phyloP scores from a whole-genome alignment of 331 rosid species.

The Phaseolus coccineus region DNA sequence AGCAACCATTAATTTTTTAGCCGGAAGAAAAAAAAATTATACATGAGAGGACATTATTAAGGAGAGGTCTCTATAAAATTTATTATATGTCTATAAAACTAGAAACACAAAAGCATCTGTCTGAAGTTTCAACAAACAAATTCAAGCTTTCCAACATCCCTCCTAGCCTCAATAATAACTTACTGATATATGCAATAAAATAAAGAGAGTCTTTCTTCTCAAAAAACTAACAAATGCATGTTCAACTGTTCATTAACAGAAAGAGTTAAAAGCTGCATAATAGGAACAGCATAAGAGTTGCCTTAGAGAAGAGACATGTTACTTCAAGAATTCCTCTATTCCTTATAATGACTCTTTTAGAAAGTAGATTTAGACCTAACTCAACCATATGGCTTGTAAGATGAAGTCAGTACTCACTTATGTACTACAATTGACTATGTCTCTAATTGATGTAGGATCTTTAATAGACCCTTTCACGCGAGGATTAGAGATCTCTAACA shows the following conservation, averaged over 20 bases:
- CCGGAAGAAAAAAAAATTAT: neutral
- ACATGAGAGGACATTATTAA: neutral
- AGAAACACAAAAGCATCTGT: slow-evolving; percentile 9
- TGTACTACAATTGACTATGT: too few relatives aligned
- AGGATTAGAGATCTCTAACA: too few relatives aligned
- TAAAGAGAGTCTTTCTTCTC: neutral
- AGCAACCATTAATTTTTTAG: neutral
- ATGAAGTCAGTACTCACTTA: too few relatives aligned
- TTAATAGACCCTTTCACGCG: too few relatives aligned
- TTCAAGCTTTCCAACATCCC: neutral
- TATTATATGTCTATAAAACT: neutral
- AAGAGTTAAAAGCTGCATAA: neutral
- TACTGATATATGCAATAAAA: neutral
- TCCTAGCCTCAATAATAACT: neutral
- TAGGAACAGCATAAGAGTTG: slow-evolving; percentile 11
- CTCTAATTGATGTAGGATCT: too few relatives aligned
- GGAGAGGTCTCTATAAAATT: neutral
- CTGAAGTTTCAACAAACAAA: slow-evolving; percentile 22
- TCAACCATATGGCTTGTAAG: too few relatives aligned
- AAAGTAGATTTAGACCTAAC: too few relatives aligned
- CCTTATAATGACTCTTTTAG: neutral
- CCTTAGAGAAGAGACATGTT: neutral
- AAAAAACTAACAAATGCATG: neutral
- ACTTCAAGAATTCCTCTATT: neutral
- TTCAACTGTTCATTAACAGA: slow-evolving; percentile 10